Evolutionary conservation across 2,329 filamentous ascomycete species (phyloP), one percentile per base, ranked within the genome.

Genomic region (Paecilomyces niveus): DNA sequence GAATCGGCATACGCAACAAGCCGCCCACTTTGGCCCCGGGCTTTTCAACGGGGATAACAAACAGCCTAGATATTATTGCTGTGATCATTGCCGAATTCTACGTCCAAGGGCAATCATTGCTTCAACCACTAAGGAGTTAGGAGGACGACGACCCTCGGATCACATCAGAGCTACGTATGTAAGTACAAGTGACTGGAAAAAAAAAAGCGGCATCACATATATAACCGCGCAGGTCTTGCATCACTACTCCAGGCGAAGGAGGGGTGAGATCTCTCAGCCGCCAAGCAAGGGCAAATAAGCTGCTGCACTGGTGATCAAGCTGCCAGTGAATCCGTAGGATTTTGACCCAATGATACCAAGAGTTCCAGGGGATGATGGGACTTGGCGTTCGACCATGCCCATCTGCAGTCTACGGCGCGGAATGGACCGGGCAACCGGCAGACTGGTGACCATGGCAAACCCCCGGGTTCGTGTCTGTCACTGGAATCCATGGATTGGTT

Each of bases 401-500:
- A n/a, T 55, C 15, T 54, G 50, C 21, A 29, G 50, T 49, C n/a
- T 33, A 29, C 18, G 53, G 32, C 26, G 53, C 26, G 32, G 21
- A 54, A 54, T 32, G 53, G 53, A 54, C 53, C 29, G 53, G 32
- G 18, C 53, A 54, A 54, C 22, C 53, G 22, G 22, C 51, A 53
- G 51, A 13, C 10, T 53, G 51, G 29, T 31, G 51, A 53, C 21
- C 24, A 26, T 21, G n/a, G 39, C n/a, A 18, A n/a, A 53, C 21
- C 21, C 22, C 29, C 51, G 29, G 29, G 51, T 53, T 31, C 51
- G 51, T 53, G 21, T 53, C 51, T 31, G 51, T 53, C 22, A 31
- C 51, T 21, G 21, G 51, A 5, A 53, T 45, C 39, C 39, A 58
- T 58, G 50, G 22, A 39, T 57, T 63, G 51, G 35, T 24, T 24